Percentiles rank a stretch among this genome's conserved stretches.
Conservation (phyloP, 305 asterid species). For the Salvia sclarea region DNA sequence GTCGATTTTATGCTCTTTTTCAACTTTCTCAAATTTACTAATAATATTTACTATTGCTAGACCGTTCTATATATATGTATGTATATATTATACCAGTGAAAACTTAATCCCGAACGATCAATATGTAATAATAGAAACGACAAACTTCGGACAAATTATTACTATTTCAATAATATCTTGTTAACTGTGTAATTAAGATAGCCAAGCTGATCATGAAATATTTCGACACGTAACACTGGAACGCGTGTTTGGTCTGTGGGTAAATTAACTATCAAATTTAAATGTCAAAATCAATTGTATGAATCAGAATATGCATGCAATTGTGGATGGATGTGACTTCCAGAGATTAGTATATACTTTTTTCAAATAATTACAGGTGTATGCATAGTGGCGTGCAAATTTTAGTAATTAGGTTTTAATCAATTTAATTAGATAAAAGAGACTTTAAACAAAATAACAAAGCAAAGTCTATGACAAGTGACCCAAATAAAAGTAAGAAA, state of each 20-base stretch:
- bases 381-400: too few relatives aligned
- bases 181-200: constrained; percentile 1
- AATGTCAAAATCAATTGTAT: neutral
- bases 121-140: neutral
- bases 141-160: neutral
- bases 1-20: too few relatives aligned
- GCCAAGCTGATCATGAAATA: neutral
- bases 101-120: neutral
- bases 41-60: too few relatives aligned
- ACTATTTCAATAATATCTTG: neutral
- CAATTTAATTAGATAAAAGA: constrained; percentile 2
- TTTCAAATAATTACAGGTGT: constrained; percentile 34
- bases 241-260: neutral
- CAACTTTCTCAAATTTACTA: too few relatives aligned
- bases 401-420: constrained; percentile 31
- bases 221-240: constrained; percentile 16
- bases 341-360: neutral
- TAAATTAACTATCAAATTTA: constrained; percentile 2
- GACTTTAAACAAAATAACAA: constrained; percentile 28
- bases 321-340: neutral
- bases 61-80: too few relatives aligned
- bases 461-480: constrained; percentile 29
- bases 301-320: neutral
- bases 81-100: too few relatives aligned
- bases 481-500: constrained; percentile 22